These are phyloP conservation scores for Fusarium duplospermum DNA, from an alignment of 2,329 filamentous ascomycete genomes.

Conservation along the genomic window DNA sequence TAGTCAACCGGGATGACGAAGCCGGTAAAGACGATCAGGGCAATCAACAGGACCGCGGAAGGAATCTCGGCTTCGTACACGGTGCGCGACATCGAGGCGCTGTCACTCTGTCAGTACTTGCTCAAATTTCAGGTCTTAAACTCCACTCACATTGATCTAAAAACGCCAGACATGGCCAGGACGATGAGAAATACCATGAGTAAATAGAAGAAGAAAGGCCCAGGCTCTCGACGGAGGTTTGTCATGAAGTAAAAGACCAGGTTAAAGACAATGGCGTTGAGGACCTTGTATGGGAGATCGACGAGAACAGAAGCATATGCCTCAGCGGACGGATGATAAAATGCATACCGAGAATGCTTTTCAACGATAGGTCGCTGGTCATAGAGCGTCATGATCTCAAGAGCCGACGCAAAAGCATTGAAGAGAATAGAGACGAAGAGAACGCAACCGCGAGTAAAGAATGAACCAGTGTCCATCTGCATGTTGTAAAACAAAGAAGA, in stretches of 20 bases:
- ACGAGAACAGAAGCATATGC: constrained; percentile 48
- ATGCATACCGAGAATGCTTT: constrained; percentile 48
- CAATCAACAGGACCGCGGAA: constrained; percentile 49
- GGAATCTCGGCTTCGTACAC: constrained; percentile 51
- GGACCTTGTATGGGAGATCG: constrained; percentile 56
- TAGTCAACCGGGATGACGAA: constrained; percentile 55
- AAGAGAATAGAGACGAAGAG: constrained; percentile 33
- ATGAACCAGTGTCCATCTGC: background rate
- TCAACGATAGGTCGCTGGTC: constrained; percentile 47
- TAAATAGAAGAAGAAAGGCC: constrained; percentile 58
- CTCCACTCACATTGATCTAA: constrained; percentile 56
- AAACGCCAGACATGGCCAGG: constrained; percentile 70
- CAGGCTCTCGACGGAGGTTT: constrained; percentile 55
- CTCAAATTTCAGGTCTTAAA: background rate
- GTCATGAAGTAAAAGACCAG: constrained; percentile 61
- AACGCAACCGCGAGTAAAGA: constrained; percentile 17
- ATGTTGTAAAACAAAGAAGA: constrained; percentile 32
- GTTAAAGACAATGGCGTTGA: constrained; percentile 52
- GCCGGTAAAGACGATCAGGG: constrained; percentile 55
- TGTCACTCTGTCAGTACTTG: background rate
- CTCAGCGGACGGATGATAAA: constrained; percentile 47
- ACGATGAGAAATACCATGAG: constrained; percentile 62
- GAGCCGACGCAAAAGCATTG: constrained; percentile 32
- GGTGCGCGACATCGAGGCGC: background rate
- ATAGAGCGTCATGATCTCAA: constrained; percentile 40